Base-by-base conservation (phyloP, 2,329 filamentous ascomycete genomes). In the Septoria petroselini region DNA sequence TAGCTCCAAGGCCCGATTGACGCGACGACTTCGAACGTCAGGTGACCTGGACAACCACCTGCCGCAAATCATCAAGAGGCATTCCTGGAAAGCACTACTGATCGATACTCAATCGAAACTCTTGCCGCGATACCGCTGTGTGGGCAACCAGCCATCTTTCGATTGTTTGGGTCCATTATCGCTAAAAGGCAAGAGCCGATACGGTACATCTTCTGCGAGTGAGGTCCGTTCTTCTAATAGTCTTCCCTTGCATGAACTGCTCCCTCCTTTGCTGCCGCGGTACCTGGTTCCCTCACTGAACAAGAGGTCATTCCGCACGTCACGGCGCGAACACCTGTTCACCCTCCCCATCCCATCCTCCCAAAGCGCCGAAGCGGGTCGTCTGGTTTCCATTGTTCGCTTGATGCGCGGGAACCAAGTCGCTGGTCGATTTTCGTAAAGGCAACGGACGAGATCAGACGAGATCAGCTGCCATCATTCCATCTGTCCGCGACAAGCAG, bases 211-310 rank as follows among this genome's bases (percentile, higher is more conserved):
- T 52, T 52, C 53, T 49, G 51, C 50, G 51, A 51, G 57, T 55
- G 57, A 59, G 57, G 54, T 55, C 58, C 54, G 55, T 55, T 59
- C 52, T 53, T 39, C 7, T 48, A 46, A n/a, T 52, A 44, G 43
- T 38, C 46, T 53, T 58, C 55, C 54, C 57, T 59, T 59, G 57
- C 57, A 55, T 59, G 50, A 54, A 53, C 47, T 35, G 49, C 44
- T 51, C 42, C 39, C 52, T 53, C 53, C 50, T 59, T 44, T 57
- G 52, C 45, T 51, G 48, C 48, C 45, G 39, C 42, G 44, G 47
- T 44, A 49, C 45, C 51, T 52, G 50, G 53, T 55, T 41, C 41
- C 43, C 50, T 46, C 57, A 53, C 54, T 57, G 52, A 55, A 53
- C 50, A 51, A 43, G 40, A 50, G 50, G 39, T 42, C 57, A 55